Evolutionary conservation across 805 yeast genomes (phyloP).

Genomic region (Kodamaea fukazawae): DNA sequence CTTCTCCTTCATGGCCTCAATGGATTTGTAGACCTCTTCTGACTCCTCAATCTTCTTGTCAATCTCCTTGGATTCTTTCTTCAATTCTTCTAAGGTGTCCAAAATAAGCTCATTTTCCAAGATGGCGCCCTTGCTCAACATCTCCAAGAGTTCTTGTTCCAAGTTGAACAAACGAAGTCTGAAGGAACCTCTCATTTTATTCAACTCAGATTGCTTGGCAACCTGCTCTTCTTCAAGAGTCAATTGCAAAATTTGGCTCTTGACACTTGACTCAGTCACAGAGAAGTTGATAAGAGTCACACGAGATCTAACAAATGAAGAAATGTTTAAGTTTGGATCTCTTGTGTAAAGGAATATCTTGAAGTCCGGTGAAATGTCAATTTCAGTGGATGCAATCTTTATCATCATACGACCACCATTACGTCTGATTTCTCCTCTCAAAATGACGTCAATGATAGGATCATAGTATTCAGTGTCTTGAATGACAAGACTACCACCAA

Average conservation of each 20-base stretch:
- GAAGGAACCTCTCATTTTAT: slow-evolving; percentile 58
- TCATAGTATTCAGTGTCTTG: slow-evolving; percentile 81
- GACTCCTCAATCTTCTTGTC: slow-evolving; percentile 55
- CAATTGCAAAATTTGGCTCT: slow-evolving; percentile 57
- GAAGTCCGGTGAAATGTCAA: slow-evolving; percentile 69
- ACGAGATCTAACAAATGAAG: slow-evolving; percentile 60
- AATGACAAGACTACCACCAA: slow-evolving; percentile 73
- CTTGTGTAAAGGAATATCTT: slow-evolving; percentile 57
- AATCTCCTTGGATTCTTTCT: slow-evolving; percentile 57
- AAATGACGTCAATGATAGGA: slow-evolving; percentile 63
- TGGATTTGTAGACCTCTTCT: slow-evolving; percentile 48
- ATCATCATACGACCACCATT: slow-evolving; percentile 72
- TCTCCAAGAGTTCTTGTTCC: slow-evolving; percentile 57
- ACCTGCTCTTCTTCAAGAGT: slow-evolving; percentile 60
- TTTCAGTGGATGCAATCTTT: slow-evolving; percentile 55
- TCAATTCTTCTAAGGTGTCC: slow-evolving; percentile 60
- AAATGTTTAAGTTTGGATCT: slow-evolving; percentile 46
- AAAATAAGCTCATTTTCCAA: slow-evolving; percentile 65
- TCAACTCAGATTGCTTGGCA: slow-evolving; percentile 49
- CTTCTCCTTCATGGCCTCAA: slow-evolving; percentile 45
- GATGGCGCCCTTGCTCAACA: slow-evolving; percentile 60
- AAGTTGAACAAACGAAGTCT: slow-evolving; percentile 49
- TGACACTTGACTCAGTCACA: slow-evolving; percentile 64
- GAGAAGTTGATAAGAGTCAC: slow-evolving; percentile 68
- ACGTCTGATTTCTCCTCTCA: slow-evolving; percentile 56